Base-by-base conservation (phyloP, 169 alveolate genomes). In the Eimeria falciformis region DNA sequence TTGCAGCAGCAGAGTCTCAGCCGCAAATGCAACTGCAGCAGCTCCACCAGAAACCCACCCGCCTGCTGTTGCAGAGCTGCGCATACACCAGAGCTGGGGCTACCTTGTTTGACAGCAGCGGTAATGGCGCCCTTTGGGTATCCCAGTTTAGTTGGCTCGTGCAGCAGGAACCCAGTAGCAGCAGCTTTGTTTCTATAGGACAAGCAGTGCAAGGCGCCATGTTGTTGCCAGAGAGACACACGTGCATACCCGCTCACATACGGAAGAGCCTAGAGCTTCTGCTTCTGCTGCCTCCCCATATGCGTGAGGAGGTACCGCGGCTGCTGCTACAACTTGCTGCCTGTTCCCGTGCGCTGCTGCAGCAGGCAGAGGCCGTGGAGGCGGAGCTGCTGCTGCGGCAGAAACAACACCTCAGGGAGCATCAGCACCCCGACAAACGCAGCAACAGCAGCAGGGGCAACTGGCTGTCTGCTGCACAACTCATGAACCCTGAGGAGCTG, bases 321-420 rank as follows among this genome's bases (percentile, higher is more conserved):
- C 86, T 77, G 3, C 86, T 77, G 71, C 40, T 77, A 56, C 86
- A 77, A 68, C 86, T 77, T 25, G 86, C 86, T 14, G 46, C 68
- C 69, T 45, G 86, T 68, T 27, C 45, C 21, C 86, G 86, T 11
- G 86, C 86, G 68, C 86, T 77, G 5, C 86, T 45, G 86, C 86
- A 77, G 86, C 69, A 77, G 86, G 65, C 86, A 25, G 33, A 46
- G 29, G 86, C 86, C 25, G 86, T 77, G 33, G 86, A 77, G 68
- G 86, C 86, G 45, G 86, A 77, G 86, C 55, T 77, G 69, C 86
- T 77, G 25, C 86, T 77, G 86, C 86, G 86, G 69, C 68, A 77
- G 69, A 65, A 77, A 45, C 86, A 77, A 47, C 86, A 77, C n/a
- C 11, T 33, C 86, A 53, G 45, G 25, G 29, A 23, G 69, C 86